Conservation (phyloP, 2,329 filamentous ascomycete genomes). For the Nigrograna mackinnonii region DNA sequence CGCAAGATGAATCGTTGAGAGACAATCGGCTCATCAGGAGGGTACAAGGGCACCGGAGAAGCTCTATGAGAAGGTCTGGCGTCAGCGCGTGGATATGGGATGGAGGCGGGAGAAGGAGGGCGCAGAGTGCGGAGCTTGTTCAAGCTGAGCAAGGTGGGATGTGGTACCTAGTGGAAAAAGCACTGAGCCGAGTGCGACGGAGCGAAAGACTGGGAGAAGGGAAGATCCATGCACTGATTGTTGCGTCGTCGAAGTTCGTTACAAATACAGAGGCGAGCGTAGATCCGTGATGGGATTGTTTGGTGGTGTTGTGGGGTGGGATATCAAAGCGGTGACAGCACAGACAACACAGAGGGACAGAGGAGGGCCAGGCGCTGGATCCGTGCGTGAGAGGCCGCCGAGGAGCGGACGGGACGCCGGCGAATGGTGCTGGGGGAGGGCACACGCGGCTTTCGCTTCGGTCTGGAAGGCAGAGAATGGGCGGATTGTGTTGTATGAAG, state of each 20-base stretch:
- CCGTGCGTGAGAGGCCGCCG: too few relatives aligned
- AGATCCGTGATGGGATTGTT: not conserved
- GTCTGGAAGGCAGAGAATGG: too few relatives aligned
- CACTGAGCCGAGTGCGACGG: slow-evolving; percentile 13
- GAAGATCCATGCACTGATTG: slow-evolving; percentile 18
- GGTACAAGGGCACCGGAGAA: slow-evolving; percentile 1
- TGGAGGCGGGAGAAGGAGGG: not conserved
- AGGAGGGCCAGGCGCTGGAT: too few relatives aligned
- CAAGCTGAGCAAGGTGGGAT: slow-evolving; percentile 4
- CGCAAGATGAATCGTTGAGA: slow-evolving; percentile 10
- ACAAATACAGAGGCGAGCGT: slow-evolving; percentile 17
- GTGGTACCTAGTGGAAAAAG: slow-evolving; percentile 21
- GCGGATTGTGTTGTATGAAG: too few relatives aligned
- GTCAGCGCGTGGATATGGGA: slow-evolving; percentile 25
- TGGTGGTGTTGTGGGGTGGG: not conserved
- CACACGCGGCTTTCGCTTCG: too few relatives aligned
- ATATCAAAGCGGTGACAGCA: slow-evolving; percentile 5
- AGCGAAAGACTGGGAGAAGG: slow-evolving; percentile 11
- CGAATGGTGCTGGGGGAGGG: too few relatives aligned
- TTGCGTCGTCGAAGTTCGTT: slow-evolving; percentile 12
- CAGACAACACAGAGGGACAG: too few relatives aligned
- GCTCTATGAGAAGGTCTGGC: slow-evolving; percentile 2
- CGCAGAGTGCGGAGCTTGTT: not conserved
- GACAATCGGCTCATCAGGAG: slow-evolving; percentile 13
- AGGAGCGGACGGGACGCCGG: too few relatives aligned